Evolutionary conservation across 345 rosid species (phyloP), one percentile per base, ranked within the genome.

Genomic region (Eutrema yunnanense): DNA sequence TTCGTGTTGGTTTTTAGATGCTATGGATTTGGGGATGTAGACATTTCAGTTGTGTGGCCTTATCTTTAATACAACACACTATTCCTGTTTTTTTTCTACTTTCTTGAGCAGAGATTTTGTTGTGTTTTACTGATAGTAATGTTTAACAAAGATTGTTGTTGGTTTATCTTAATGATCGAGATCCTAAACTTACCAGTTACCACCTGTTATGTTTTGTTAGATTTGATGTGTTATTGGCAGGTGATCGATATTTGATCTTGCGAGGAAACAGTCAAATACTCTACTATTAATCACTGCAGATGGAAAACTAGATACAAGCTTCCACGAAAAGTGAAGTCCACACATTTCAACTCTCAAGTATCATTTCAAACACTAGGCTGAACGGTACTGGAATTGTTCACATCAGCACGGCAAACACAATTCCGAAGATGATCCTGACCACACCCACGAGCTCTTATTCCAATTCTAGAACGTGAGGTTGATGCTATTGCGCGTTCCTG

Each of bases 391-490:
- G 81, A 75, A 26, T 74, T 81, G 32, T 67, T 82, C 51, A 56
- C 29, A 43, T 82, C 82, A 55, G 65, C 75, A 33, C 73, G 69
- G 9, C 77, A 68, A 82, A 73, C 26, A 73, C 82, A 19, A 84
- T 66, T 46, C 86, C 87, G 14, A 85, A 46, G 76, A 84, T 71
- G 76, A 84, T 77, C 70, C 73, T 82, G 0, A 69, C 81, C 52
- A 81, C 51, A 26, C 83, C 83, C 79, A 50, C 81, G 74, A 37
- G 77, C 86, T 41, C 85, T 83, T 6, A 81, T n/a, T 14, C 62
- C 38, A 2, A 59, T 67, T 54, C 32, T 46, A 19, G 74, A 67
- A 37, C 16, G 48, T 26, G 58, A 80, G 29, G 74, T 26, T 10
- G 80, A 33, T 5, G 73, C 55, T 19, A 55, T 56, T 13, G 75